A percentile compares a stretch with the other conserved stretches of the same genome.
Evolutionary conservation across 164 flowering plant genomes (phyloP).

Genomic region (Santalum album): DNA sequence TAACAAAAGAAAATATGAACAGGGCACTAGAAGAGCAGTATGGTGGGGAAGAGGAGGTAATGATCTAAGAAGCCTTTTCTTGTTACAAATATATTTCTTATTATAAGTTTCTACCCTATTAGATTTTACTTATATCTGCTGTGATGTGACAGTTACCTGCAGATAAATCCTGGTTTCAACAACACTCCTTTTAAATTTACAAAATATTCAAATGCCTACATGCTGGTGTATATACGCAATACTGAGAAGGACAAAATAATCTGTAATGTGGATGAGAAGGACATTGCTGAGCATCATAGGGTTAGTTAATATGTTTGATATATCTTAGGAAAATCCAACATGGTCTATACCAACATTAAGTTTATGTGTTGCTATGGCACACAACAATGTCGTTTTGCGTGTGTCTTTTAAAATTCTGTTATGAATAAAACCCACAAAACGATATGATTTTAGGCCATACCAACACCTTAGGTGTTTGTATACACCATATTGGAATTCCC

Average conservation of each 20-base stretch:
- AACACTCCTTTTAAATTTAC: slow-evolving; percentile 49
- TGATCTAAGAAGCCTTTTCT: not conserved
- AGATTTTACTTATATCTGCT: not conserved
- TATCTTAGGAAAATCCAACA: too few relatives aligned
- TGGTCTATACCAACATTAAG: too few relatives aligned
- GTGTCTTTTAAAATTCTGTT: too few relatives aligned
- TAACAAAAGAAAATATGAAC: slow-evolving; percentile 31
- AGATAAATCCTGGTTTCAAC: slow-evolving; percentile 47
- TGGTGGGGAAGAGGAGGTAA: slow-evolving; percentile 39
- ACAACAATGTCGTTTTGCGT: too few relatives aligned
- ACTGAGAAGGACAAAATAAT: slow-evolving; percentile 52
- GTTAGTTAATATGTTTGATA: too few relatives aligned
- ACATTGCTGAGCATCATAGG: slow-evolving; percentile 48
- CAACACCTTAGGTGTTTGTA: too few relatives aligned
- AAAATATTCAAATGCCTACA: slow-evolving; percentile 53
- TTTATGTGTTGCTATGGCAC: too few relatives aligned
- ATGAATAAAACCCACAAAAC: too few relatives aligned
- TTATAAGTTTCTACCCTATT: slow-evolving; percentile 2
- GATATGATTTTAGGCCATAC: too few relatives aligned
- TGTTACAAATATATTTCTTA: not conserved
- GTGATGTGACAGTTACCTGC: slow-evolving; percentile 33
- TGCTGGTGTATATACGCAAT: slow-evolving; percentile 56
- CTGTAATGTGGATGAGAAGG: slow-evolving; percentile 51
- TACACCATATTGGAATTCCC: too few relatives aligned
- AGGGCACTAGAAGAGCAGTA: slow-evolving; percentile 35